These are phyloP conservation scores for Urochloa ruziziensis DNA, from an alignment of 176 grass and related monocot genomes.

Conservation along the genomic window DNA sequence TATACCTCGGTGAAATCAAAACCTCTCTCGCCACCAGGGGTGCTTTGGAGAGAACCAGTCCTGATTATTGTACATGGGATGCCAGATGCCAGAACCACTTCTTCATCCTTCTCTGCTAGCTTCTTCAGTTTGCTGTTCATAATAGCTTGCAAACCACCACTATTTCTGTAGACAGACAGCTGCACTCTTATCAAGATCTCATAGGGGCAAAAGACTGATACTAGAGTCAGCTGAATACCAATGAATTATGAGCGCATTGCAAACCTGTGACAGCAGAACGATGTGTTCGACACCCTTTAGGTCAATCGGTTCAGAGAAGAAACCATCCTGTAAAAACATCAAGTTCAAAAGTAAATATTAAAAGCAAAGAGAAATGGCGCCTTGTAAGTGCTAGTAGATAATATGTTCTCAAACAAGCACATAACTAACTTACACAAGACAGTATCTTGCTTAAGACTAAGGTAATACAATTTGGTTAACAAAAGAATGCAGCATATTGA, in stretches of 20 bases:
- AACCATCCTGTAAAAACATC: slow-evolving; percentile 62
- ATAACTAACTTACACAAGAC: not conserved
- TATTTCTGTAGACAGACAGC: slow-evolving; percentile 80
- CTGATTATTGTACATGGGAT: slow-evolving; percentile 85
- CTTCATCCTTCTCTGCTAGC: slow-evolving; percentile 78
- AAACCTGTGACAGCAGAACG: slow-evolving; percentile 92
- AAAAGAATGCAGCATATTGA: not conserved
- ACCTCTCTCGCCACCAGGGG: slow-evolving; percentile 64
- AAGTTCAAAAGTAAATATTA: slow-evolving; percentile 13
- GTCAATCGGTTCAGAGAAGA: slow-evolving; percentile 59
- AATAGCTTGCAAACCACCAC: slow-evolving; percentile 74
- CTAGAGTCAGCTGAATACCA: slow-evolving; percentile 10
- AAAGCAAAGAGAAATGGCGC: not conserved
- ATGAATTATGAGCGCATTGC: slow-evolving; percentile 5
- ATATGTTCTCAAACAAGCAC: not conserved
- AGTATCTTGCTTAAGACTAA: not conserved
- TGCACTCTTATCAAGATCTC: slow-evolving; percentile 83
- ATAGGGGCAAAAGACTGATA: slow-evolving; percentile 27
- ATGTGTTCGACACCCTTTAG: slow-evolving; percentile 75
- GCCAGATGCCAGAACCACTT: slow-evolving; percentile 60
- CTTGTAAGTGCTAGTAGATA: not conserved
- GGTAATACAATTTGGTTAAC: not conserved
- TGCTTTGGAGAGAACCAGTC: slow-evolving; percentile 63
- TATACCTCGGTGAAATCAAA: slow-evolving; percentile 78
- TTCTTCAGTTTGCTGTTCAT: slow-evolving; percentile 70